Base-by-base conservation (phyloP, 2,329 filamentous ascomycete genomes). In the Penicillium capsulatum region DNA sequence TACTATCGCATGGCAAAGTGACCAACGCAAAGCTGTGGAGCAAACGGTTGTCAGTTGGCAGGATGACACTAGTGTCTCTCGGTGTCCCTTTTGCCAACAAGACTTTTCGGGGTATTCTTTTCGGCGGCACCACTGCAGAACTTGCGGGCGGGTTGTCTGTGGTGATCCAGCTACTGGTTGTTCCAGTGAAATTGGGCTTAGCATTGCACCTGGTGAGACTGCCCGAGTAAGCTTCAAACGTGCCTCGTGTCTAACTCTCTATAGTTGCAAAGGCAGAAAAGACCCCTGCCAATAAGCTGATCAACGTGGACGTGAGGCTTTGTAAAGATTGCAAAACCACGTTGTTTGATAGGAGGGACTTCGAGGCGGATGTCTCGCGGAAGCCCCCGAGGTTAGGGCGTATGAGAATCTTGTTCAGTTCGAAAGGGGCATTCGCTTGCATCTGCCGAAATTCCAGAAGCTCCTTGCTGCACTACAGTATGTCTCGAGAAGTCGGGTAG, bases 11-110 rank as follows among this genome's bases (percentile, higher is more conserved):
- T 80, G 81, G 27, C 82, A 84, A 48, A 88, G 81, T 58, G 87
- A 84, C 47, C 79, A 84, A 34, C 77, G 88, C 34, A 92, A 95
- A 60, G 61, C 78, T 10, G 70, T 97, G 3, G 92, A 98, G 61
- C 92, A 98, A 60, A 89, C 86, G 0, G 79, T 98, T 6, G 90
- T 98, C 11, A 84, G 84, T 0, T 98, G 92, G 92, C 86, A 98
- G 64, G 90, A 97, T 36, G 92, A 98, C 63, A 75, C 83, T 0
- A 79, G 74, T 20, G 89, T 98, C 4, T 47, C 74, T 2, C 81
- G 82, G 48, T 98, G 92, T 59, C 92, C 92, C 0, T 95, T 95
- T 58, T 98, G 92, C 57, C 86, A 94, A 59, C 92, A 98, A 57
- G 88, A 95, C 40, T 98, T 98, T 64, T 84, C 88, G 1, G 84